These are phyloP conservation scores for Poa annua DNA, from an alignment of 176 grass and related monocot genomes.

Conservation along the genomic window DNA sequence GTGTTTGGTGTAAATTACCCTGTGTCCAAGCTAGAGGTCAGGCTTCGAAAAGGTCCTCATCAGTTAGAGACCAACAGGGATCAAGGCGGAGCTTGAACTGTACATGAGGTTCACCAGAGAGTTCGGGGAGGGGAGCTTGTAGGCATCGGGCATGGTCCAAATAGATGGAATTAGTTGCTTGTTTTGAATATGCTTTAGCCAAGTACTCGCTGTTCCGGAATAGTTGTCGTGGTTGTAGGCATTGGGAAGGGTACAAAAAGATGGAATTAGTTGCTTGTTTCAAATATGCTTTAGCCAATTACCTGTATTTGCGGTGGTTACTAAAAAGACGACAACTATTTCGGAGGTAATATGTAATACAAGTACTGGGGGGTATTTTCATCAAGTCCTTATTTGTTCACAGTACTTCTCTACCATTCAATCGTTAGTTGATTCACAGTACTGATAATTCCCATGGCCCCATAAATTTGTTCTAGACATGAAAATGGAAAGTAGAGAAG, in stretches of 20 bases:
- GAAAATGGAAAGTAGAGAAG: background rate
- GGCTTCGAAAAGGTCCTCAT: too few species aligned
- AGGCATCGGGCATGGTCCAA: conserved; percentile 5
- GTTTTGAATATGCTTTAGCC: background rate
- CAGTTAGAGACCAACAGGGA: too few species aligned
- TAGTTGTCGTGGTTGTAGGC: conserved; percentile 30
- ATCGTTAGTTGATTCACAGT: background rate
- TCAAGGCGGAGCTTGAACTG: too few species aligned
- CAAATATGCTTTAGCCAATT: background rate
- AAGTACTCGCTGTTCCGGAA: too few species aligned
- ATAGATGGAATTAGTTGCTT: background rate
- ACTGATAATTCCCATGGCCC: background rate
- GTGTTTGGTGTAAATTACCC: too few species aligned
- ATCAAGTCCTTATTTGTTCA: background rate
- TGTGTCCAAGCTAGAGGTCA: too few species aligned
- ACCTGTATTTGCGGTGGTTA: too few species aligned
- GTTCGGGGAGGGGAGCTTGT: background rate
- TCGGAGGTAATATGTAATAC: too few species aligned
- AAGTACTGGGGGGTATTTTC: background rate
- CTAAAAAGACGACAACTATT: too few species aligned
- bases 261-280: background rate
- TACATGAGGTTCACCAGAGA: too few species aligned
- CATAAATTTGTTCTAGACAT: background rate
- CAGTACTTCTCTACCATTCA: background rate
- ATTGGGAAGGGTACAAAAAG: background rate